Evolutionary conservation across 345 rosid genomes (phyloP).

Genomic region (Heritiera fomes): DNA sequence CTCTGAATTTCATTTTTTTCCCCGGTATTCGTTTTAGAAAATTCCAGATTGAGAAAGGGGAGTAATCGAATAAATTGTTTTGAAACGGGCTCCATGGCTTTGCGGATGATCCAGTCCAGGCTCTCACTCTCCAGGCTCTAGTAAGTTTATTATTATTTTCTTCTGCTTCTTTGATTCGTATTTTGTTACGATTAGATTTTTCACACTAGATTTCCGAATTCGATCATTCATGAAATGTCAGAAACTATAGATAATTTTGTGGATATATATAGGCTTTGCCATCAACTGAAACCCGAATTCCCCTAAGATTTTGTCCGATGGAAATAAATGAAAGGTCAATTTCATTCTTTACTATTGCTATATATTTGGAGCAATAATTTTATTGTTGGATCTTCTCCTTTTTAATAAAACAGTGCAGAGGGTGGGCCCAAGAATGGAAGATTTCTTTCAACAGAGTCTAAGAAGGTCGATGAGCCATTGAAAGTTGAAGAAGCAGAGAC

Average conservation of each 20-base stretch:
- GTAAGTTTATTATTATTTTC: conserved; percentile 31
- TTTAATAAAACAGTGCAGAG: conserved; percentile 34
- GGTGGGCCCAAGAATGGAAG: conserved; percentile 46
- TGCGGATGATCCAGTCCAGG: conserved; percentile 46
- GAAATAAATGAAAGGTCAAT: background rate
- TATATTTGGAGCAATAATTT: background rate
- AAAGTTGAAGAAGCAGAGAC: conserved; percentile 94
- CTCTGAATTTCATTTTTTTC: background rate
- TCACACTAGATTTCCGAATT: background rate
- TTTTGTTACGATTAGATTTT: background rate
- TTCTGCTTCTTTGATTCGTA: background rate
- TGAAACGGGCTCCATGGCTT: conserved; percentile 41
- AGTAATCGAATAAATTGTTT: background rate
- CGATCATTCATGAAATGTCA: background rate
- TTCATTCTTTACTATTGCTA: background rate
- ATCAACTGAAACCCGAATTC: background rate
- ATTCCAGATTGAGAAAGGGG: background rate
- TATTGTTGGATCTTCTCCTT: conserved; percentile 36
- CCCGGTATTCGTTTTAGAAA: background rate
- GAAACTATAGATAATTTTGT: background rate
- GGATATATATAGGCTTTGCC: background rate
- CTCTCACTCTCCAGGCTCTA: conserved; percentile 33
- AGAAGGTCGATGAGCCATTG: conserved; percentile 73
- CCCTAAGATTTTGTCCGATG: background rate
- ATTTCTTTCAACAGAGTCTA: conserved; percentile 64